Percentiles rank a stretch among this genome's conserved stretches.
phyloP scores from a whole-genome alignment of 345 rosid species.

The Eucalyptus marginata region DNA sequence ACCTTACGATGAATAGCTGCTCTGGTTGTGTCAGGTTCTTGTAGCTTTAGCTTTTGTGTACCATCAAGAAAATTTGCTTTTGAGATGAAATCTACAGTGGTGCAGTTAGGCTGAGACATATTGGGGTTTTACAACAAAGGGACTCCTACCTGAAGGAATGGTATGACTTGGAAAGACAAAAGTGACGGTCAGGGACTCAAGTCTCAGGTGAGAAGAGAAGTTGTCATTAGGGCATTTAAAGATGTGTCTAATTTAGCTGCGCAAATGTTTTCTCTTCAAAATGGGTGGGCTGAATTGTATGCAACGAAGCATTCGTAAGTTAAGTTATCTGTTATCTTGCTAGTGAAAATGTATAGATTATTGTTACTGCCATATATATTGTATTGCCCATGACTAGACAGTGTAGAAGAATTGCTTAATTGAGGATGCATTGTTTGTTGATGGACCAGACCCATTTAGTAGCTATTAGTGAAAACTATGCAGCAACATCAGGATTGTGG shows the following conservation, averaged over 20 bases:
- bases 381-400: background rate
- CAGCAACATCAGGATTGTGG: background rate
- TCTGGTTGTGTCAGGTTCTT: background rate
- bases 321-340: background rate
- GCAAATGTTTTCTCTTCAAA: background rate
- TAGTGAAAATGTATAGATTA: background rate
- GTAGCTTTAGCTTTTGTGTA: background rate
- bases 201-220: background rate
- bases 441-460: background rate
- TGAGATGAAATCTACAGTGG: background rate
- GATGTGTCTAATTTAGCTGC: background rate
- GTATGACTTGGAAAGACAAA: background rate
- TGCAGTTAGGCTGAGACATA: background rate
- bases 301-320: background rate
- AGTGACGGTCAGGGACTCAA: background rate
- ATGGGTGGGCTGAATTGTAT: background rate
- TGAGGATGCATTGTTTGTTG: background rate
- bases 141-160: background rate
- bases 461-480: background rate
- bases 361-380: background rate
- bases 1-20: slow-evolving; percentile 22
- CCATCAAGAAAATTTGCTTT: background rate
- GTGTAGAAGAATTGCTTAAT: background rate
- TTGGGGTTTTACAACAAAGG: background rate
- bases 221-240: background rate